Evolutionary conservation across 83 land plant species (phyloP).

Genomic region (Thuja plicata): DNA sequence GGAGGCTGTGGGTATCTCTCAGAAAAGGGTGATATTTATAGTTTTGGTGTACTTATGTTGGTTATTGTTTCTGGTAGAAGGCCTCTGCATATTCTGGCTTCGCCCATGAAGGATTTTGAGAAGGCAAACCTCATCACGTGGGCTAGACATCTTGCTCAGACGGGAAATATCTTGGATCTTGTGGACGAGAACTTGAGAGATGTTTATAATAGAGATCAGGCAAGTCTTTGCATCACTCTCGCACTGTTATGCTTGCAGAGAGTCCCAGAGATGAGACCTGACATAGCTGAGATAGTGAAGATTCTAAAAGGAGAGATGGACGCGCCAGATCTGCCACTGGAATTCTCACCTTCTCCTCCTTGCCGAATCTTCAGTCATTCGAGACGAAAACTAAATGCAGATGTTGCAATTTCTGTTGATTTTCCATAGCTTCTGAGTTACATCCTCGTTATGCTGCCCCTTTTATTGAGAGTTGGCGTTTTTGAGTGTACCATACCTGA

Average conservation of each 20-base stretch:
- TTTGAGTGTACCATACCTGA: slow-evolving; percentile 11
- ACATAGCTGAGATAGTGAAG: slow-evolving; percentile 74
- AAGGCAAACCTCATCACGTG: slow-evolving; percentile 87
- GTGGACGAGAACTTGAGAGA: slow-evolving; percentile 74
- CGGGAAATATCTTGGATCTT: slow-evolving; percentile 76
- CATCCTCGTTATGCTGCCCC: slow-evolving; percentile 7
- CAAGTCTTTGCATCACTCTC: slow-evolving; percentile 71
- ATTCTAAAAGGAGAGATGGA: slow-evolving; percentile 85
- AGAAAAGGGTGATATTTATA: slow-evolving; percentile 97
- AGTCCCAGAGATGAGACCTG: slow-evolving; percentile 84
- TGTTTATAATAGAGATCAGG: slow-evolving; percentile 70
- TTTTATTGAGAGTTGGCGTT: slow-evolving; percentile 5
- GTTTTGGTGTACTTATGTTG: slow-evolving; percentile 89
- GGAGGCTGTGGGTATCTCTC: slow-evolving; percentile 69
- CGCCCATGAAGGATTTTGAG: slow-evolving; percentile 84
- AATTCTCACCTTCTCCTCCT: slow-evolving; percentile 92
- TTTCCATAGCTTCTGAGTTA: slow-evolving; percentile 15
- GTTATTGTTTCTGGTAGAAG: slow-evolving; percentile 91
- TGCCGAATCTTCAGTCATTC: slow-evolving; percentile 39
- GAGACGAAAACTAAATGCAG: slow-evolving; percentile 26
- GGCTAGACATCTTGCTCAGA: slow-evolving; percentile 80
- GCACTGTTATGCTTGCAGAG: slow-evolving; percentile 89
- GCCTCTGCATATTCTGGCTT: slow-evolving; percentile 84
- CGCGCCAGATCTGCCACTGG: slow-evolving; percentile 67
- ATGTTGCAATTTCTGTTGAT: slow-evolving; percentile 18